Conservation (phyloP, 2,329 filamentous ascomycete genomes). For the Grosmannia penicillata region DNA sequence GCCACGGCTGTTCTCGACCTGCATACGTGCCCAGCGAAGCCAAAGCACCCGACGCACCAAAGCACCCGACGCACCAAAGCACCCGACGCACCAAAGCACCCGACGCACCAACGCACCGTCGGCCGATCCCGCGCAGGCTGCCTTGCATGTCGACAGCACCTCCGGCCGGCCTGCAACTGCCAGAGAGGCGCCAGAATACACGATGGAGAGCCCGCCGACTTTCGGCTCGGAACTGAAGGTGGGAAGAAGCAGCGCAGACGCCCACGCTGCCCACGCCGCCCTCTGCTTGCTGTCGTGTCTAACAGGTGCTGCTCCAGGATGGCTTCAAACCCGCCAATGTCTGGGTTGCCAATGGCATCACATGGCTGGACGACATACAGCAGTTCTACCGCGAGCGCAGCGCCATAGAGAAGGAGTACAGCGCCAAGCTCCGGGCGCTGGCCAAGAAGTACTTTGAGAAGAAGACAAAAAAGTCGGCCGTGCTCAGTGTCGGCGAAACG, state of each 20-base stretch:
- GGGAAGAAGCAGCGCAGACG: slow-evolving; percentile 9
- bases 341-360: slow-evolving; percentile 81
- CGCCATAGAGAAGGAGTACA: slow-evolving; percentile 92
- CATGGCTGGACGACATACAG: slow-evolving; percentile 93
- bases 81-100: no score
- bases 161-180: no score
- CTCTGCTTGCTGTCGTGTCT: background rate
- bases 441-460: slow-evolving; percentile 94
- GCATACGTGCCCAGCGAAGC: no score
- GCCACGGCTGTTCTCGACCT: no score
- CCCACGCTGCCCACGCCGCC: no score
- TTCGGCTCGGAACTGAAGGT: slow-evolving; percentile 95
- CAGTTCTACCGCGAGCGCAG: slow-evolving; percentile 93
- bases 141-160: slow-evolving; percentile 1
- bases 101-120: no score
- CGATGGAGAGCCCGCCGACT: slow-evolving; percentile 67
- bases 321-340: slow-evolving; percentile 88
- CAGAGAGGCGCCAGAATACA: slow-evolving; percentile 30
- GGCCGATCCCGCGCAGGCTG: background rate
- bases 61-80: no score
- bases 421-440: slow-evolving; percentile 68
- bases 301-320: slow-evolving; percentile 43
- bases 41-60: no score
- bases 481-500: slow-evolving; percentile 75
- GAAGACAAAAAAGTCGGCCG: slow-evolving; percentile 80